Evolutionary conservation across 169 alveolate genomes (phyloP), one percentile per base, ranked within the genome.

Genomic region (Cryptosporidium sp.): DNA sequence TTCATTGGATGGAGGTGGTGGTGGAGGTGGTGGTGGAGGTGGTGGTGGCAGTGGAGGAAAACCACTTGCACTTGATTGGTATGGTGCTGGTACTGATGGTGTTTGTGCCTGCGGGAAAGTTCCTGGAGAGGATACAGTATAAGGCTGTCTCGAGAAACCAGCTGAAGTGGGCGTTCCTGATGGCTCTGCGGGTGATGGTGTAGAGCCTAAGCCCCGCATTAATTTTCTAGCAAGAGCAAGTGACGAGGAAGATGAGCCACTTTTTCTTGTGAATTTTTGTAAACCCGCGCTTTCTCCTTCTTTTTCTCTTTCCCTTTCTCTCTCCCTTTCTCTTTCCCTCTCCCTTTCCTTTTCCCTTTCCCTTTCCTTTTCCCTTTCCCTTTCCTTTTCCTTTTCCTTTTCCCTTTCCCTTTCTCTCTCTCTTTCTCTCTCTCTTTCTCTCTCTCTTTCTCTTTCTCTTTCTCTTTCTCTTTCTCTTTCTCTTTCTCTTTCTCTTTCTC

Each of bases 331-430:
- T 67, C 26, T 84, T 50, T 43, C 62, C 1, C 59, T 37, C 1
- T 39, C 87, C 0, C 50, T 33, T 3, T 48, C 85, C n/a, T n/a
- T 62, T 0, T 41, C 91, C 9, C 18, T 37, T 48, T 59, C 86
- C 43, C 35, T 67, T 67, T 69, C 62, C 26, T 52, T 84, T 33
- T 39, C 65, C 43, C 85, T 39, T 18, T 43, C 87, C 14, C 69
- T 41, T 23, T 69, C 65, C 6, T 1, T 39, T 33, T 12, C 87
- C 18, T 73, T 39, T 37, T 14, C 87, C 43, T 73, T 43, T 21
- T 45, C 59, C 3, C 75, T 23, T 23, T 43, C 35, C 9, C 55
- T 69, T 1, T 39, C 43, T 37, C 75, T 29, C 5, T 69, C 52
- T 23, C 16, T 45, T 58, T 68, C 70, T 21, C 86, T 84, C 3